Evolutionary conservation across 1,284 basidiomycete genomes (phyloP), one percentile per base, ranked within the genome.

Genomic region (Quambalaria eucalypti): DNA sequence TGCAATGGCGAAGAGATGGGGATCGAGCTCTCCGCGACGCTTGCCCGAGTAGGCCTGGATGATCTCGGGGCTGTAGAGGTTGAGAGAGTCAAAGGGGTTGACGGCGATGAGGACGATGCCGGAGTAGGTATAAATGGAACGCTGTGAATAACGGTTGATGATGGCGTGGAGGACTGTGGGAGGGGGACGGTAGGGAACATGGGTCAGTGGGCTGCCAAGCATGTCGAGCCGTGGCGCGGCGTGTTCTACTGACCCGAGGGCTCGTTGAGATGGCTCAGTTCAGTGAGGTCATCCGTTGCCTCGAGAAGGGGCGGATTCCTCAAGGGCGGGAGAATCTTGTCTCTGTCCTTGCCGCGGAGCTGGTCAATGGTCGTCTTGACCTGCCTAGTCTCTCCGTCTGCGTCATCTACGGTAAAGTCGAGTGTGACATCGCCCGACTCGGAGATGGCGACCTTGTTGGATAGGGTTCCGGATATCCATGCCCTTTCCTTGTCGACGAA

Each of bases 111-210:
- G 84, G 57, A 95, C 81, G 70, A 98, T 98, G 68, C 95, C 95
- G 61, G 90, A 93, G 79, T 98, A 98, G 38, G 95, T 98, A 77
- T 99, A 98, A 69, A 97, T 97, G 76, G 88, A 88, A 76, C 95
- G 90, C 68, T 93, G 88, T 21, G 87, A 89, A 80, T 98, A 98
- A 69, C 95, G 86, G 76, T 93, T 95, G 39, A 88, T 85, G 69
- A 98, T 97, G 44, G 93, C 95, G 76, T 98, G 91, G 47, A 99
- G 81, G 39, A 98, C 93, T 91, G 69, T 33, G 54, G 54, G 48
- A 19, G 23, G 36, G 47, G n/a, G n/a, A n/a, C n/a, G n/a, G n/a
- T 26, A 25, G 16, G 51, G 51, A 25, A 12, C 26, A 53, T 23
- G 29, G 31, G 12, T 23, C 10, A 28, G 50, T 31, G 6, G 28